phyloP scores from a whole-genome alignment of 495 filamentous ascomycete species.

The Bacidia gigantensis region DNA sequence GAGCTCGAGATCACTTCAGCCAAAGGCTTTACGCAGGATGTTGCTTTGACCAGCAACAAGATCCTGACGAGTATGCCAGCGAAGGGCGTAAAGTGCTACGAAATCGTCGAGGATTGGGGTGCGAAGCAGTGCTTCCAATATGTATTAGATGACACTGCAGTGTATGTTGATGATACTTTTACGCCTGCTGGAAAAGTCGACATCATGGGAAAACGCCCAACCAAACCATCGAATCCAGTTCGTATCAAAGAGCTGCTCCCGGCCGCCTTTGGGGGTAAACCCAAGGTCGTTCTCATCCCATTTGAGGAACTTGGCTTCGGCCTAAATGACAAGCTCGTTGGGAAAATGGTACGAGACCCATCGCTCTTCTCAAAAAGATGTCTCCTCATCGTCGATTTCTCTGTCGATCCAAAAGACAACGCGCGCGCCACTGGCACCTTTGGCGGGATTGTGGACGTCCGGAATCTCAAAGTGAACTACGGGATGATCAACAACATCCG shows the following conservation, averaged over 20 bases:
- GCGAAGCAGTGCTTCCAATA: not conserved
- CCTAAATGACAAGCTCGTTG: not conserved
- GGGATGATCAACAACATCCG: not conserved
- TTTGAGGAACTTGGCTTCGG: not conserved
- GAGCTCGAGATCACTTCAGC: not conserved
- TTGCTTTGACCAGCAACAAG: not conserved
- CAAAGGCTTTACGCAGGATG: not conserved
- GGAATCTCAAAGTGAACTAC: not conserved
- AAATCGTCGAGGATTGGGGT: not conserved
- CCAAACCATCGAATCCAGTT: not conserved
- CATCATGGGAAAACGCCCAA: not conserved
- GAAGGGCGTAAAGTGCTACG: not conserved
- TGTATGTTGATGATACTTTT: not conserved
- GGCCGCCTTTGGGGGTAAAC: not conserved
- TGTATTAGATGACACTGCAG: not conserved
- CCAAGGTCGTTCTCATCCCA: not conserved
- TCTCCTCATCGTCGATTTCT: not conserved
- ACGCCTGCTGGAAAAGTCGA: not conserved
- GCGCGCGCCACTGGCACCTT: not conserved
- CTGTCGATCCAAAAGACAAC: not conserved
- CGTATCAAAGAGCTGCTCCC: not conserved
- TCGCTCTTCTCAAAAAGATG: not conserved
- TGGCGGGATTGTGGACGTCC: not conserved
- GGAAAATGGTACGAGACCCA: not conserved
- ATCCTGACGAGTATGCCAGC: not conserved